Percentiles rank a stretch among this genome's conserved stretches.
These are phyloP conservation scores for Persicaria maculosa DNA, from an alignment of 148 eudicot species.

Conservation along the genomic window DNA sequence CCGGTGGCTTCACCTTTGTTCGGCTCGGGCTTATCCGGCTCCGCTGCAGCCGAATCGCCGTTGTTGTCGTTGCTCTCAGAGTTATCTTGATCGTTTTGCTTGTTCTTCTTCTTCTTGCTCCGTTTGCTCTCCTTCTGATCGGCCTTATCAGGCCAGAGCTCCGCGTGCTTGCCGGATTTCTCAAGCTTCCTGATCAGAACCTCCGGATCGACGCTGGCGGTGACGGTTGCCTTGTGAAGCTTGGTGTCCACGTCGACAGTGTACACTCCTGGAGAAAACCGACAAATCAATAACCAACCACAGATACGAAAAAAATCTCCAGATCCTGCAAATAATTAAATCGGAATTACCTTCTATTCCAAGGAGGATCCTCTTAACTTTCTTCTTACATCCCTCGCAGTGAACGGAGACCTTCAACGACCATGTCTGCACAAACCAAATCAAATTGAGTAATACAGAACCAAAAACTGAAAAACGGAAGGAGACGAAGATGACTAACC, in stretches of 20 bases:
- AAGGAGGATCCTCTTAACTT: slow-evolving; percentile 55
- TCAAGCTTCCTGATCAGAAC: slow-evolving; percentile 45
- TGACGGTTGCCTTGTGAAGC: slow-evolving; percentile 54
- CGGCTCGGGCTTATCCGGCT: slow-evolving; percentile 6
- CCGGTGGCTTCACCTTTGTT: slow-evolving; percentile 14
- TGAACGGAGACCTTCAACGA: slow-evolving; percentile 75
- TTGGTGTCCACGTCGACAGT: slow-evolving; percentile 42
- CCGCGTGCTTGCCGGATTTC: slow-evolving; percentile 75
- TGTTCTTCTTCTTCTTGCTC: slow-evolving; percentile 27
- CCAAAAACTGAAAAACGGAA: background rate
- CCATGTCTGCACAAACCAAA: slow-evolving; percentile 38
- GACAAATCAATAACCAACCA: background rate
- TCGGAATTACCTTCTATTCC: slow-evolving; percentile 38
- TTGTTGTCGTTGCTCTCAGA: slow-evolving; percentile 8
- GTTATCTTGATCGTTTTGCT: slow-evolving; percentile 20
- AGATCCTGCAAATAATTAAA: background rate
- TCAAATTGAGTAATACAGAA: background rate
- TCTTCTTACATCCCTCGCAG: slow-evolving; percentile 80
- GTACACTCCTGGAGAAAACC: slow-evolving; percentile 47
- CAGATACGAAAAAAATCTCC: background rate
- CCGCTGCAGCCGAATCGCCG: slow-evolving; percentile 2
- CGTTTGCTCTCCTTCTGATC: slow-evolving; percentile 11
- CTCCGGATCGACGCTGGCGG: slow-evolving; percentile 53
- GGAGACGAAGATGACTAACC: slow-evolving; percentile 14
- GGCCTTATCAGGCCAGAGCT: slow-evolving; percentile 43